Conservation (phyloP, 2,329 filamentous ascomycete species). For the Verticillium tricorpus region DNA sequence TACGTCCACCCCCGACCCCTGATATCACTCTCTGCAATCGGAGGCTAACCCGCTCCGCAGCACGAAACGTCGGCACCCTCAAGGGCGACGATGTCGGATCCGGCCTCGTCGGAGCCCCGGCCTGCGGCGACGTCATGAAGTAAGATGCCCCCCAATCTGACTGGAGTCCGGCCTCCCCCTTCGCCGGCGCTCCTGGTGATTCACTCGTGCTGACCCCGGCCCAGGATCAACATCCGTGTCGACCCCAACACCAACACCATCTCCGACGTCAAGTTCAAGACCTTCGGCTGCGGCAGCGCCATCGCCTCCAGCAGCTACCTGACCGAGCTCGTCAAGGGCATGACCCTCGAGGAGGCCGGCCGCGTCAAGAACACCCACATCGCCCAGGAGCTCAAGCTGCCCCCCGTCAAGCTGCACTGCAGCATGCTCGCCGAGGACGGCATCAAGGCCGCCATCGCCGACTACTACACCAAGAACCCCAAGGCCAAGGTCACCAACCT, state of each 20-base stretch:
- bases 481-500: slow-evolving; percentile 68
- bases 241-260: slow-evolving; percentile 86
- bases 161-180: neutral
- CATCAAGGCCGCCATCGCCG: slow-evolving; percentile 84
- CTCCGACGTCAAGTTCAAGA: slow-evolving; percentile 96
- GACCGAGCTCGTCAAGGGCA: slow-evolving; percentile 93
- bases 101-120: slow-evolving; percentile 83
- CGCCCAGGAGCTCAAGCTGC: slow-evolving; percentile 88
- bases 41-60: slow-evolving; percentile 32
- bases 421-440: slow-evolving; percentile 90
- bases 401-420: slow-evolving; percentile 88
- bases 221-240: slow-evolving; percentile 72
- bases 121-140: slow-evolving; percentile 91
- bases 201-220: slow-evolving; percentile 12
- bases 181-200: neutral
- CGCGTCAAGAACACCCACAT: slow-evolving; percentile 97
- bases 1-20: slow-evolving; percentile 45
- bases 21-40: slow-evolving; percentile 24
- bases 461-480: slow-evolving; percentile 89
- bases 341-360: slow-evolving; percentile 90
- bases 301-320: slow-evolving; percentile 94
- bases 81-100: slow-evolving; percentile 89
- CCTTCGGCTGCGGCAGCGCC: slow-evolving; percentile 89
- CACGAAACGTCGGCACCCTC: slow-evolving; percentile 52
- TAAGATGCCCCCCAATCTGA: neutral